Evolutionary conservation across 2,329 filamentous ascomycete genomes (phyloP).

Genomic region (Calonectria ilicicola): DNA sequence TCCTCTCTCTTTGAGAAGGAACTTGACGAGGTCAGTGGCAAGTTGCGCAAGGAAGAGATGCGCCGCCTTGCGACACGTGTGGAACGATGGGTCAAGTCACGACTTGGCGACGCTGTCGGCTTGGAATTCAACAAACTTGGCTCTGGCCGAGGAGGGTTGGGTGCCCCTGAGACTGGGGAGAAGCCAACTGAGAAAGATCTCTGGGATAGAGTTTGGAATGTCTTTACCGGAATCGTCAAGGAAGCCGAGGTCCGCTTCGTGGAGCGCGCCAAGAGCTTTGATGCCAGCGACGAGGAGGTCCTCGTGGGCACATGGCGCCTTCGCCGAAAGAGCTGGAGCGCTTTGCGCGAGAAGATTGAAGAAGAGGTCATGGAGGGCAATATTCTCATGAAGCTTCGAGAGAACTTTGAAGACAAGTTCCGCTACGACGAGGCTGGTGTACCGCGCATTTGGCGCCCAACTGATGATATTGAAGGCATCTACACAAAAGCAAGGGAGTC

Average conservation of each 20-base stretch:
- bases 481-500: conserved; percentile 95
- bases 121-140: conserved; percentile 97
- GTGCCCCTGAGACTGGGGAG: conserved; percentile 82
- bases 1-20: conserved; percentile 87
- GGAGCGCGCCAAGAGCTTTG: conserved; percentile 91
- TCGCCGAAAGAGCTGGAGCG: conserved; percentile 93
- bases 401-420: conserved; percentile 99
- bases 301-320: conserved; percentile 93
- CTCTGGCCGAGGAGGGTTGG: conserved; percentile 84
- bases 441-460: conserved; percentile 95
- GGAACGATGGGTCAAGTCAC: conserved; percentile 92
- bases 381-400: conserved; percentile 90
- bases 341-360: conserved; percentile 89
- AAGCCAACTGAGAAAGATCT: conserved; percentile 86
- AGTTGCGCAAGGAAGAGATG: conserved; percentile 95
- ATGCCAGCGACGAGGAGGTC: conserved; percentile 91
- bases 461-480: conserved; percentile 95
- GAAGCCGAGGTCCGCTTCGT: conserved; percentile 89
- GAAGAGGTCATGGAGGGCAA: conserved; percentile 99
- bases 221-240: conserved; percentile 84
- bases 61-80: conserved; percentile 89
- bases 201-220: conserved; percentile 94
- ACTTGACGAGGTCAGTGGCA: conserved; percentile 86
- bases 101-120: conserved; percentile 87
- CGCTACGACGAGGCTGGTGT: conserved; percentile 96